A percentile compares a stretch with the other conserved stretches of the same genome.
phyloP scores from a whole-genome alignment of 176 grass and related monocot species.

The Oryza australiensis region DNA sequence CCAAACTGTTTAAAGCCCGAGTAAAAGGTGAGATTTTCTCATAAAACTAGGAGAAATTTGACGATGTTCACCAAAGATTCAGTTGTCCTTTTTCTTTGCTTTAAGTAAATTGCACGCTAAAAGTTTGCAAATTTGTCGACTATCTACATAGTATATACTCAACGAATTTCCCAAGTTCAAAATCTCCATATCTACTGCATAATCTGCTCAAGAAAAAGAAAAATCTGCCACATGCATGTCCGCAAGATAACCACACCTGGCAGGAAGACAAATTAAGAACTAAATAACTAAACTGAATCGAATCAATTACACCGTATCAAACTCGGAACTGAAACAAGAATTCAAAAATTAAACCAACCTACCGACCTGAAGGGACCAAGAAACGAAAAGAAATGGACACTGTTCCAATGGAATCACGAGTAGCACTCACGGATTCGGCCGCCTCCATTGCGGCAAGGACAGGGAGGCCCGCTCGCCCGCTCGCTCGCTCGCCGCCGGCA shows the following conservation, averaged over 20 bases:
- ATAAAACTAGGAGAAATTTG: not conserved
- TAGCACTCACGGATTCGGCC: slow-evolving; percentile 42
- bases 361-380: not conserved
- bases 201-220: not conserved
- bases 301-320: not conserved
- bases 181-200: not conserved
- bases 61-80: not conserved
- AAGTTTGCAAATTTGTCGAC: not conserved
- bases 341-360: not conserved
- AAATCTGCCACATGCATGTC: not conserved
- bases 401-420: not conserved
- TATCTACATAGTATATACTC: not conserved
- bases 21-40: not conserved
- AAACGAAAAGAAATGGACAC: not conserved
- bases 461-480: not conserved
- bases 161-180: not conserved
- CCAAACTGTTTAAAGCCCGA: not conserved
- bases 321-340: not conserved
- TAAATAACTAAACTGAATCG: not conserved
- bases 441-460: slow-evolving; percentile 22
- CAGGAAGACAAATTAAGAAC: not conserved
- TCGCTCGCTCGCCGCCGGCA: not conserved
- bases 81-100: not conserved
- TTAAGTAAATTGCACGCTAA: not conserved
- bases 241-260: not conserved